Percentiles rank a stretch among this genome's conserved stretches.
Conservation (phyloP, 495 filamentous ascomycete species). For the Usnea hakonensis region DNA sequence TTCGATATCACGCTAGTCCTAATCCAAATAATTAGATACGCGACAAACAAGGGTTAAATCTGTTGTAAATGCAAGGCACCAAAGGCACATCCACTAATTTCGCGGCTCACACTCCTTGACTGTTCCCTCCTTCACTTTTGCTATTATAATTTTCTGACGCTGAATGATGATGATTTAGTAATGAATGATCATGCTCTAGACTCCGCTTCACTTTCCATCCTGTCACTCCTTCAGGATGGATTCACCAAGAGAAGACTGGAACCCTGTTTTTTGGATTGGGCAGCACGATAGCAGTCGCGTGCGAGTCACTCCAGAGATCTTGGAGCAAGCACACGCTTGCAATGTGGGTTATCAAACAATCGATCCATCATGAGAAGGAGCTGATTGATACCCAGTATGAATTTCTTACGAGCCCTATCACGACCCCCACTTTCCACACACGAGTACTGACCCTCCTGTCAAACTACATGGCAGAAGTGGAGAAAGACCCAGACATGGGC, state of each 20-base stretch:
- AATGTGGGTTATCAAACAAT: constrained; percentile 32
- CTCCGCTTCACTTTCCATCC: background rate
- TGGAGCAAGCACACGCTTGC: constrained; percentile 58
- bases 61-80: constrained; percentile 6
- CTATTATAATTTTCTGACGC: background rate
- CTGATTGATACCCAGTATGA: constrained; percentile 60
- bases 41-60: background rate
- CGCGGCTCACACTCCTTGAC: background rate
- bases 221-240: background rate
- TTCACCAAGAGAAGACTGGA: constrained; percentile 39
- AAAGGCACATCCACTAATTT: background rate
- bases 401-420: constrained; percentile 84
- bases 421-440: constrained; percentile 71
- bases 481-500: constrained; percentile 31
- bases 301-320: constrained; percentile 52
- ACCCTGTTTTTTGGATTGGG: constrained; percentile 67
- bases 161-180: background rate
- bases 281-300: constrained; percentile 69
- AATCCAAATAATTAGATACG: background rate
- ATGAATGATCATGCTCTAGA: background rate
- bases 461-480: constrained; percentile 42
- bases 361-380: constrained; percentile 7
- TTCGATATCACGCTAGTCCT: background rate
- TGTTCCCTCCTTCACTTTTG: background rate
- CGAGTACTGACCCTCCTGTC: constrained; percentile 60